Percentiles rank a stretch among this genome's conserved stretches.
Conservation (phyloP, 345 rosid genomes). For the Euphorbia lathyris region DNA sequence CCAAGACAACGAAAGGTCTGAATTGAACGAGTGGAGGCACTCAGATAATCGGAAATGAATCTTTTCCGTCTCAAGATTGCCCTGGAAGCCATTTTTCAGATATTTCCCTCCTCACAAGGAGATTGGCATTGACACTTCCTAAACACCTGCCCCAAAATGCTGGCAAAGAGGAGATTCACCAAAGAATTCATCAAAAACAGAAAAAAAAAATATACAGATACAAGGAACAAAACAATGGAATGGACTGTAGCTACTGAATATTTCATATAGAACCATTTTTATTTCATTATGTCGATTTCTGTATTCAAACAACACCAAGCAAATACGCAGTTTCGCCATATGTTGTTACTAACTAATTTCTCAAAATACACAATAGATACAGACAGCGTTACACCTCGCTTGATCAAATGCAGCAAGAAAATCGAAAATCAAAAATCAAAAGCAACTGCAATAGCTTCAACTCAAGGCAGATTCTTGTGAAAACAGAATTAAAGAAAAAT, state of each 20-base stretch:
- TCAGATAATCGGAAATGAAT: conserved; percentile 43
- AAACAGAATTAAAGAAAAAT: background rate
- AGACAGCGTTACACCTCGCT: background rate
- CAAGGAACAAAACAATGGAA: too few relatives aligned
- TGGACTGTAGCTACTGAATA: too few relatives aligned
- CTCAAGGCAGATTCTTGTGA: background rate
- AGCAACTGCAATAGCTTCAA: background rate
- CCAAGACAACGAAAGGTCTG: conserved; percentile 43
- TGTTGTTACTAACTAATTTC: background rate
- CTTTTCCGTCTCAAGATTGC: conserved; percentile 59
- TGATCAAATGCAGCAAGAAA: background rate
- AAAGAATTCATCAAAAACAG: conserved; percentile 8
- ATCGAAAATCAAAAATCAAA: too few relatives aligned
- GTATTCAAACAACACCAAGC: too few relatives aligned
- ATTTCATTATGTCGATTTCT: too few relatives aligned
- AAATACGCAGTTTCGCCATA: too few relatives aligned
- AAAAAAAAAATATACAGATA: background rate
- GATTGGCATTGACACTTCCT: conserved; percentile 25
- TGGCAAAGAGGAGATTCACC: conserved; percentile 14
- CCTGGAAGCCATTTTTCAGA: conserved; percentile 60
- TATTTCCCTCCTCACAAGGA: conserved; percentile 18
- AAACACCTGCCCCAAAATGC: conserved; percentile 19
- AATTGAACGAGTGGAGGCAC: conserved; percentile 32
- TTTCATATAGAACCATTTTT: too few relatives aligned
- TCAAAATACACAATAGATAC: background rate